A percentile compares a stretch with the other conserved stretches of the same genome.
phyloP scores from a whole-genome alignment of 345 rosid genomes.

The Lepidium africanum region DNA sequence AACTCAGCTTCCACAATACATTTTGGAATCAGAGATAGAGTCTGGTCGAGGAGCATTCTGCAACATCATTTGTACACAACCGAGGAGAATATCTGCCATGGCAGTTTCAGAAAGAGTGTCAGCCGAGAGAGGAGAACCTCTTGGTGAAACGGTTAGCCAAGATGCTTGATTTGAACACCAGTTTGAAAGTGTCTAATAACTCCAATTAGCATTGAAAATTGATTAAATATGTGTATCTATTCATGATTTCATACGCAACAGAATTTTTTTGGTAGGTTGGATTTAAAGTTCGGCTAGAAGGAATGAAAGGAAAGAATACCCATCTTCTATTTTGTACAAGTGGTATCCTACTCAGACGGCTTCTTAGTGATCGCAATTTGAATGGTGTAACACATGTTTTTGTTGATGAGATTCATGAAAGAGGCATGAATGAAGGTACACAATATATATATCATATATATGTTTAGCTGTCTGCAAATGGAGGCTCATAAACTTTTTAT shows the following conservation, averaged over 20 bases:
- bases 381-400: slow-evolving; percentile 92
- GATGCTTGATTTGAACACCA: background rate
- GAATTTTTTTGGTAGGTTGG: slow-evolving; percentile 80
- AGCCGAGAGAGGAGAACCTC: slow-evolving; percentile 94
- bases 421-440: slow-evolving; percentile 99
- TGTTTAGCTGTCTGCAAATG: background rate
- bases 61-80: slow-evolving; percentile 95
- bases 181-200: background rate
- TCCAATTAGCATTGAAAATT: background rate
- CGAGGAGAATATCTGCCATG: slow-evolving; percentile 97
- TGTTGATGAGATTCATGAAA: slow-evolving; percentile 97
- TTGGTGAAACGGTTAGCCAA: slow-evolving; percentile 81
- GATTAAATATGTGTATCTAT: slow-evolving; percentile 22
- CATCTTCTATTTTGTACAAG: slow-evolving; percentile 94
- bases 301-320: slow-evolving; percentile 90
- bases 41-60: slow-evolving; percentile 99
- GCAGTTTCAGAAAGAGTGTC: slow-evolving; percentile 96
- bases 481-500: background rate
- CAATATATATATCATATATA: background rate
- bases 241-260: slow-evolving; percentile 48
- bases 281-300: slow-evolving; percentile 96
- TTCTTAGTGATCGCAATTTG: slow-evolving; percentile 85
- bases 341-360: slow-evolving; percentile 88
- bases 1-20: slow-evolving; percentile 96
- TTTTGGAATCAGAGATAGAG: slow-evolving; percentile 93